Base-by-base conservation (phyloP, 2,329 filamentous ascomycete species). In the Aspergillus eucalypticola region DNA sequence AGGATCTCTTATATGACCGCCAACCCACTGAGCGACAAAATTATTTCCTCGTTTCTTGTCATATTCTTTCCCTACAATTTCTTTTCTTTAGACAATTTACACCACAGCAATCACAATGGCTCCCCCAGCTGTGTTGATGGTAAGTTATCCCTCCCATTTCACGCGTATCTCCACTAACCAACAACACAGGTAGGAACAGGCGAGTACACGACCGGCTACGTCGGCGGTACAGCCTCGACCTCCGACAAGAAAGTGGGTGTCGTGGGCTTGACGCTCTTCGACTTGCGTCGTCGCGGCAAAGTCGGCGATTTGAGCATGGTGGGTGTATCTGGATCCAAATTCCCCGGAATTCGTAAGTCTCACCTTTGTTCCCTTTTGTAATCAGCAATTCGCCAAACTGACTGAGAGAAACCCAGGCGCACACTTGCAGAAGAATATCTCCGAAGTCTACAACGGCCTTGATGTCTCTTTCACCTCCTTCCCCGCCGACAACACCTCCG, bases 201-300 rank as follows among this genome's bases (percentile, higher is more conserved):
- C 71, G 93, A 97, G 84, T 97, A 97, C 83, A 97, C 94, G 70
- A 97, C 94, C 46, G 93, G 93, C 60, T 97, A 95, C 69, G 92
- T 96, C 59, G 92, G 91, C 60, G 88, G 88, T 62, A 90, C 89
- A 61, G 89, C 88, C 54, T 96, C 92, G 3, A 88, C 86, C 10
- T 96, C 92, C 53, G 94, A 97, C 83, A 97, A 97, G 82, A 97
- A 97, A 78, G 90, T 97, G 53, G 93, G 94, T 60, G 94, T 97
- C 8, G 93, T 97, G 17, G 93, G 91, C 42, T 81, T 97, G 74
- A 94, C 91, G 23, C 82, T 96, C 67, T 96, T 96, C 76, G 93
- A 96, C 75, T 83, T 97, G 66, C 88, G 93, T 61, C 85, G 92
- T 64, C 85, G 93, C 75, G 92, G 93, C 68, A 96, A 96, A 79